phyloP scores from a whole-genome alignment of 345 rosid species.

The Gossypium ekmanianum region DNA sequence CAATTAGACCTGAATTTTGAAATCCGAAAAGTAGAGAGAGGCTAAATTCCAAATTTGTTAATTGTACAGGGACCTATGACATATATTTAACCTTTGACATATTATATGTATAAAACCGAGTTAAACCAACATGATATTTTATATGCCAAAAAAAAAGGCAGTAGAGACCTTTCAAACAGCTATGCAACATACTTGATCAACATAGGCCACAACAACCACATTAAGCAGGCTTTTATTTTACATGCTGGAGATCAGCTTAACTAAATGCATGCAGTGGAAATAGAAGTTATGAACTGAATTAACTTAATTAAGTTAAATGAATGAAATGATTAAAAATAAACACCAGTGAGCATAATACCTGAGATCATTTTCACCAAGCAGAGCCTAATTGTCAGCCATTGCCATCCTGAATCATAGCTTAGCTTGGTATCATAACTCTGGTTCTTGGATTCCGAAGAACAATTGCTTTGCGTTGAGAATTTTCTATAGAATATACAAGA shows the following conservation, averaged over 20 bases:
- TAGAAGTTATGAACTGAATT: background rate
- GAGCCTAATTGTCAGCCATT: constrained; percentile 14
- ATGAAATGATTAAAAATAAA: background rate
- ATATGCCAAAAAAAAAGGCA: too few species aligned
- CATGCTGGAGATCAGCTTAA: background rate
- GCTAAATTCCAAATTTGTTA: too few species aligned
- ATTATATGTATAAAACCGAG: background rate
- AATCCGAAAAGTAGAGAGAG: too few species aligned
- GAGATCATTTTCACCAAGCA: constrained; percentile 11
- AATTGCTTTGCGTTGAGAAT: constrained; percentile 56
- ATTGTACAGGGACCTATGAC: too few species aligned
- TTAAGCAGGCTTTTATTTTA: background rate
- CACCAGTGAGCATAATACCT: constrained; percentile 26
- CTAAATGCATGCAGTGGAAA: background rate
- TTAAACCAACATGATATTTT: background rate
- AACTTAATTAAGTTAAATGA: background rate
- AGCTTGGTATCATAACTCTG: constrained; percentile 38
- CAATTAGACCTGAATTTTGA: too few species aligned
- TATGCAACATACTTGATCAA: background rate
- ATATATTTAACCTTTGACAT: too few species aligned
- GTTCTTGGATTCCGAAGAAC: constrained; percentile 48
- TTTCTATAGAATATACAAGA: constrained; percentile 89
- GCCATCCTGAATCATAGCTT: constrained; percentile 19
- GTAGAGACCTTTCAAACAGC: background rate
- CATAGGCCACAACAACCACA: background rate